Base-by-base conservation (phyloP, 139 green algal species). In the Pleodorina starrii region DNA sequence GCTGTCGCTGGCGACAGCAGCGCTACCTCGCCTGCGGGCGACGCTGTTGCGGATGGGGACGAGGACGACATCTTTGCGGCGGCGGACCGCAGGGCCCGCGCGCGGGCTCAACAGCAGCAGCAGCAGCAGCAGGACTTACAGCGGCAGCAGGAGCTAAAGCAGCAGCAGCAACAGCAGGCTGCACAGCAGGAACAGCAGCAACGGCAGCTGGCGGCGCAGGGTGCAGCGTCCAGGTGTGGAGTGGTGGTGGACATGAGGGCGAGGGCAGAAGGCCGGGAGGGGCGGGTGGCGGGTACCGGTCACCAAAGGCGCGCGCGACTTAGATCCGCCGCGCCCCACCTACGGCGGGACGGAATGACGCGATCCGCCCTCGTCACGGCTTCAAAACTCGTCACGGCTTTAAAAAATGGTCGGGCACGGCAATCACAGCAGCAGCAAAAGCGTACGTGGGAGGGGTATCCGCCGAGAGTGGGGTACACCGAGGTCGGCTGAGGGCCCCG, bases 31-130 rank as follows among this genome's bases (percentile, higher is more conserved):
- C 7, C 25, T 72, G 29, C 63, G 27, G 63, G n/a, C 19, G n/a
- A 40, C n/a, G 29, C n/a, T 2, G 68, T 48, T 2, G 32, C 14
- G 16, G 38, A 48, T 48, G 68, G 14, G 32, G 76, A 48, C n/a
- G 54, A 66, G 54, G 76, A 69, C 16, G 76, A 84, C 35, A 84
- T 84, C 48, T 84, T 84, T 32, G 46, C 76, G 6, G 76, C 78
- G 1, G 78, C 51, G 14, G 78, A 85, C 78, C 78, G 78, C 2
- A 85, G 21, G 78, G 78, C 78, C 10, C 51, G 35, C 48, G 76
- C 6, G 12, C 11, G 50, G 72, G 72, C 72, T 25, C 21, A 35
- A 14, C 40, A 51, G 17, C 14, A 27, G 42, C 72, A 80, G 72
- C 72, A 80, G 2, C 32, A 46, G 69, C 16, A 46, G 69, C 16